phyloP scores from a whole-genome alignment of 345 rosid genomes.

The Clausena lansium region DNA sequence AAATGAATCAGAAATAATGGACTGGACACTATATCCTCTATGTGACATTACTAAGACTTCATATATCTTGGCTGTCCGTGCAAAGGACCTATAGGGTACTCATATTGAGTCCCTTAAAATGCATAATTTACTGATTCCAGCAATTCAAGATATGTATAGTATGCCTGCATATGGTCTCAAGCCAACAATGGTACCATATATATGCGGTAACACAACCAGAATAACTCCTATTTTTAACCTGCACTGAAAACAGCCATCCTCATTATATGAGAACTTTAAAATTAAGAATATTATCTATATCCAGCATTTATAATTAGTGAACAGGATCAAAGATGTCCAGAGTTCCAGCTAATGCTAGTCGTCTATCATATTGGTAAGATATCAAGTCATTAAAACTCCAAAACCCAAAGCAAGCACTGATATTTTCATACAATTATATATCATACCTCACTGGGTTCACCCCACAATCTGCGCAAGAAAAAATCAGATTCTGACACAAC shows the following conservation, averaged over 20 bases:
- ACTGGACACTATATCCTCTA: background rate
- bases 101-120: background rate
- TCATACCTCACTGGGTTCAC: constrained; percentile 87
- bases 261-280: background rate
- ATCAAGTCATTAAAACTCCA: background rate
- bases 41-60: background rate
- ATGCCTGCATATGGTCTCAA: background rate
- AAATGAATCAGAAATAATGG: background rate
- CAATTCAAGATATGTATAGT: background rate
- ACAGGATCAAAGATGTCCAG: background rate
- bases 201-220: background rate
- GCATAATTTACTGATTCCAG: background rate
- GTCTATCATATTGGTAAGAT: background rate
- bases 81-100: background rate
- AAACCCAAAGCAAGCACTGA: background rate
- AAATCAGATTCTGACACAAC: constrained; percentile 77
- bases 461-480: constrained; percentile 89
- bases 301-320: background rate
- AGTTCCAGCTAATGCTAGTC: background rate
- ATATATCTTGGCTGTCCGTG: background rate
- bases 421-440: background rate
- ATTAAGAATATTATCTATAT: background rate
- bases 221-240: background rate
- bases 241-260: background rate
- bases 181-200: background rate